These are phyloP conservation scores for Ceriops decandra DNA, from an alignment of 345 rosid species.

Conservation along the genomic window DNA sequence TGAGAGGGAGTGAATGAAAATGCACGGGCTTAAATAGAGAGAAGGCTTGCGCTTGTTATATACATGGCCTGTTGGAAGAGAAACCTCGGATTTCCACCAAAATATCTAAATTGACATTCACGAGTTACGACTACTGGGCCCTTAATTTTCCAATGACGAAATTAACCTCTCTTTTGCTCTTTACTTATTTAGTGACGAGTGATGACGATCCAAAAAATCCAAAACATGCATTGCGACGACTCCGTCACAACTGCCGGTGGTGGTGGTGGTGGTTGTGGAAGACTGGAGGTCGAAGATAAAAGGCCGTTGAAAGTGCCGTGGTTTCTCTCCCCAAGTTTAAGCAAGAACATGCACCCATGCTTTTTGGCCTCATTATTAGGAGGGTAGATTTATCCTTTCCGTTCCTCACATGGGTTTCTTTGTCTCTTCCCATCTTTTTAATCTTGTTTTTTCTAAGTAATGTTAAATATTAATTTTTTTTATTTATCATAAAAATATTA, in stretches of 20 bases:
- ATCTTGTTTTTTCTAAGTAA: too few relatives aligned
- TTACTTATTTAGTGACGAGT: too few relatives aligned
- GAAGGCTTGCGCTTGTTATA: slow-evolving; percentile 36
- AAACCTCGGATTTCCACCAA: slow-evolving; percentile 13
- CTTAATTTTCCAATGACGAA: slow-evolving; percentile 5
- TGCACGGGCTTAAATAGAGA: slow-evolving; percentile 1
- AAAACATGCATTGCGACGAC: too few relatives aligned
- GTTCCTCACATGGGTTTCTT: too few relatives aligned
- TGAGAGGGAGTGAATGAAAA: background rate
- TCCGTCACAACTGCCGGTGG: background rate
- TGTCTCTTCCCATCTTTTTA: too few relatives aligned
- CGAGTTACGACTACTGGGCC: background rate
- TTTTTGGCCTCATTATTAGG: background rate
- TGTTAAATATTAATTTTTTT: too few relatives aligned
- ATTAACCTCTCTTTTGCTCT: background rate
- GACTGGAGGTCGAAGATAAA: slow-evolving; percentile 4
- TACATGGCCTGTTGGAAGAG: slow-evolving; percentile 21
- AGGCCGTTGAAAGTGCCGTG: slow-evolving; percentile 15
- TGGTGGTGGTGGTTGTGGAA: background rate
- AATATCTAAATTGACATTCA: slow-evolving; percentile 23
- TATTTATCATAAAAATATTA: too few relatives aligned
- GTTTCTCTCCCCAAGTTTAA: background rate
- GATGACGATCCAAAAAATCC: too few relatives aligned
- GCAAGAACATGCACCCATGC: background rate
- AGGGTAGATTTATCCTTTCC: too few relatives aligned